Conservation (phyloP, 2,329 filamentous ascomycete species). For the Ceratocystis cubensis region DNA sequence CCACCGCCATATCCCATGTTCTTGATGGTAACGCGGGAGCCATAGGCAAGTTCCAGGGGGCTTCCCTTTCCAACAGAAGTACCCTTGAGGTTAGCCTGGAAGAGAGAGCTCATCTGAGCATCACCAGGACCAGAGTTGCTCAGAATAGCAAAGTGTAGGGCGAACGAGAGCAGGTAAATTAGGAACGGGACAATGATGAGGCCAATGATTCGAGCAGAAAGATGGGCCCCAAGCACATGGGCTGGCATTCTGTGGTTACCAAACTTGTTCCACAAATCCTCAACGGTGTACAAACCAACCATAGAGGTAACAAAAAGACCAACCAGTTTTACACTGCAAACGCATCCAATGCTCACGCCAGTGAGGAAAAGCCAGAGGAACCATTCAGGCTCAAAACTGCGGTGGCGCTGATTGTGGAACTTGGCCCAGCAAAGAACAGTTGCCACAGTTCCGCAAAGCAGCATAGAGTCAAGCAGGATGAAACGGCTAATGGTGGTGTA, state of each 20-base stretch:
- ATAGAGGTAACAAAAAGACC: conserved; percentile 91
- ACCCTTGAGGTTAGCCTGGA: conserved; percentile 90
- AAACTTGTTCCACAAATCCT: conserved; percentile 98
- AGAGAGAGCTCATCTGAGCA: conserved; percentile 99
- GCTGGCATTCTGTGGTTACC: conserved; percentile 85
- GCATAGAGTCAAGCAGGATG: conserved; percentile 96
- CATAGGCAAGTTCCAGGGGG: conserved; percentile 79
- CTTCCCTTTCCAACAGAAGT: conserved; percentile 92
- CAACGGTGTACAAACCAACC: conserved; percentile 87
- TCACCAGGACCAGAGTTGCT: conserved; percentile 91
- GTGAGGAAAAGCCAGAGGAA: conserved; percentile 89
- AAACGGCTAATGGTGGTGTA: conserved; percentile 98
- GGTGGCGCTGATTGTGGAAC: conserved; percentile 77
- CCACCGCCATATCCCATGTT: conserved; percentile 99
- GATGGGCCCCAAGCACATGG: conserved; percentile 63
- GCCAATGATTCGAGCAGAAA: conserved; percentile 67
- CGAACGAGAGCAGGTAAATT: conserved; percentile 94
- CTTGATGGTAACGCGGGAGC: conserved; percentile 85
- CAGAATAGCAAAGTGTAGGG: conserved; percentile 83
- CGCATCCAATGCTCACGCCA: conserved; percentile 89
- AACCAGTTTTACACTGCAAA: conserved; percentile 97
- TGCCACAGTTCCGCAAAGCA: conserved; percentile 95
- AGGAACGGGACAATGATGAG: conserved; percentile 79
- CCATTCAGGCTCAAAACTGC: conserved; percentile 85
- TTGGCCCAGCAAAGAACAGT: conserved; percentile 95